A percentile compares a stretch with the other conserved stretches of the same genome.
Conservation (phyloP, 176 grass and related monocot genomes). For the Cocos nucifera region DNA sequence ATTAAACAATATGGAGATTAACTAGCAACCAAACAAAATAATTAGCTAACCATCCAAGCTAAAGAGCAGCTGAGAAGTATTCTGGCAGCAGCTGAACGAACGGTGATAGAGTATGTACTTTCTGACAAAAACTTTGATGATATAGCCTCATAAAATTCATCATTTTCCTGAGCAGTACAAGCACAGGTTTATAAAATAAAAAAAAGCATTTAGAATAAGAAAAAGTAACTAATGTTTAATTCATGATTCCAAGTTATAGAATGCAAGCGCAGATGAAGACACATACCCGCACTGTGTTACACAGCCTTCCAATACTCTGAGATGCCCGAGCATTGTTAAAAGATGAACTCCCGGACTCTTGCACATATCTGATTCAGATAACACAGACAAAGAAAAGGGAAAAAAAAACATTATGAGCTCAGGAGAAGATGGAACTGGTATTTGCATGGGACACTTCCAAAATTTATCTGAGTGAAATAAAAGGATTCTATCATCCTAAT, state of each 20-base stretch:
- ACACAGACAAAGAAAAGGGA: not conserved
- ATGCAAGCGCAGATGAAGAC: not conserved
- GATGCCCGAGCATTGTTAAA: conserved; percentile 41
- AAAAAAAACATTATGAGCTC: not conserved
- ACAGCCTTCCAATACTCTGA: conserved; percentile 66
- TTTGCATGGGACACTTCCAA: too few species aligned
- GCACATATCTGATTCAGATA: conserved; percentile 30
- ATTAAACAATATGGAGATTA: not conserved
- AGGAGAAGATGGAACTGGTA: not conserved
- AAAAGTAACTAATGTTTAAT: not conserved
- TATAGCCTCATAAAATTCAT: conserved; percentile 74
- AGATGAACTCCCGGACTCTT: conserved; percentile 31
- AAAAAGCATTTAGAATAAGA: not conserved
- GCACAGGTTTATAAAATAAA: not conserved
- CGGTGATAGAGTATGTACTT: conserved; percentile 33
- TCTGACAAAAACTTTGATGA: conserved; percentile 78
- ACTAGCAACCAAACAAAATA: not conserved
- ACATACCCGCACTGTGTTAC: conserved; percentile 57
- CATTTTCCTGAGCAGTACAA: conserved; percentile 54
- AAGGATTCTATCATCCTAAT: too few species aligned
- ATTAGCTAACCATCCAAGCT: conserved; percentile 55
- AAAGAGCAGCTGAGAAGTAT: conserved; percentile 71
- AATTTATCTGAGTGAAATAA: too few species aligned
- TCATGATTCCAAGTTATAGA: too few species aligned
- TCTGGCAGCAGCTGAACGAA: conserved; percentile 61